Base-by-base conservation (phyloP, 2,329 filamentous ascomycete species). In the Botrytis porri region DNA sequence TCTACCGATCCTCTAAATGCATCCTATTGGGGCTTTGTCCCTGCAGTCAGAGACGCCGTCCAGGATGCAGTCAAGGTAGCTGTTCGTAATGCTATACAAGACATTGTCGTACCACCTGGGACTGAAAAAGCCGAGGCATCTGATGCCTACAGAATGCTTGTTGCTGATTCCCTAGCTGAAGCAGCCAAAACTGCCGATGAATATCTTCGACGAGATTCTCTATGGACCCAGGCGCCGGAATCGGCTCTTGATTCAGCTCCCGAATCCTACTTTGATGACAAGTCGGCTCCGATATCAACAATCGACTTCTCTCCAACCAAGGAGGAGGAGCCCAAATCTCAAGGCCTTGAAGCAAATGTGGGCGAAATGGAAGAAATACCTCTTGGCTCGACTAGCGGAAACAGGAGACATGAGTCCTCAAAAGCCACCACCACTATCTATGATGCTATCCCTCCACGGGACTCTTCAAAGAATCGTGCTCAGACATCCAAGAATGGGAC, bases 1-100 rank as follows among this genome's bases (percentile, higher is more conserved):
- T 35, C 37, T n/a, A 48, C 63, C 7, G 75, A 75, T 72, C 72
- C 75, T 39, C 59, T 75, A 3, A 78, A 77, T 66, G 74, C 75
- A 39, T 70, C 74, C 32, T 79, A 80, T 43, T 79, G 78, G 79
- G 78, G 78, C 2, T 80, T 79, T 73, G 75, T 76, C 29, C 79
- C 78, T 35, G 64, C 66, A 14, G 75, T 79, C 12, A 78, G 77
- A 62, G 78, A 79, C 45, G 76, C 75, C 4, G 76, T 79, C 29
- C 76, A 79, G 39, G 75, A 75, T 73, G 77, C 76, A n/a, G 76
- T 80, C 3, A 75, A 78, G 69, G 67, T 71, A n/a, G 79, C 78
- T 59, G 78, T 80, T 29, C 75, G 69, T 16, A 78, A 76, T 73
- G 77, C 76, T 35, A 77, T 80, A 1, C 71, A 76, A 18, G 76